Evolutionary conservation across 2,329 filamentous ascomycete genomes (phyloP).

Genomic region (Fusarium scirpi): DNA sequence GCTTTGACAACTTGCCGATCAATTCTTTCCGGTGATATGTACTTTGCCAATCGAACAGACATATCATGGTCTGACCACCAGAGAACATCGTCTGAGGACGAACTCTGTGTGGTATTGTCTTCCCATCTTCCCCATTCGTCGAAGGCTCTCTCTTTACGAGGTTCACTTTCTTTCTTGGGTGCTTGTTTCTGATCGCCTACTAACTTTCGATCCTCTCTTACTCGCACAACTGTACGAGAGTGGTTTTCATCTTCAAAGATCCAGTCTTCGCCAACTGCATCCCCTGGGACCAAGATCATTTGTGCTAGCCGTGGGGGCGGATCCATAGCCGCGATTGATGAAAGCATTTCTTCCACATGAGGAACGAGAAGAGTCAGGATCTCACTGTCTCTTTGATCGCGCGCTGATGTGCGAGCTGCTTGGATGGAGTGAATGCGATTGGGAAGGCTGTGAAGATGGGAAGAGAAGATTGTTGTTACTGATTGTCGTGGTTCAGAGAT

Average conservation of each 20-base stretch:
- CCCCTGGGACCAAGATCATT: slow-evolving; percentile 59
- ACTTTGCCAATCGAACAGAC: slow-evolving; percentile 59
- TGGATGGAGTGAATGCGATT: slow-evolving; percentile 53
- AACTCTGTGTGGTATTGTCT: slow-evolving; percentile 33
- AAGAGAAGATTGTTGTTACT: slow-evolving; percentile 49
- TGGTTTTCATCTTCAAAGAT: slow-evolving; percentile 51
- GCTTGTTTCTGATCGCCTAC: slow-evolving; percentile 21
- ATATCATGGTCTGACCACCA: slow-evolving; percentile 64
- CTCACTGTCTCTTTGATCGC: slow-evolving; percentile 54
- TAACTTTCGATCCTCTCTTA: slow-evolving; percentile 39
- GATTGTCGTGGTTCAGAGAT: slow-evolving; percentile 9
- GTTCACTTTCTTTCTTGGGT: not conserved
- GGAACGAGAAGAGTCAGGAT: slow-evolving; percentile 56
- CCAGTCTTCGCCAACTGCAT: slow-evolving; percentile 55
- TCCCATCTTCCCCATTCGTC: slow-evolving; percentile 62
- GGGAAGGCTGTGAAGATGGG: slow-evolving; percentile 55
- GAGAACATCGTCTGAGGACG: slow-evolving; percentile 36
- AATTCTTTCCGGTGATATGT: slow-evolving; percentile 55
- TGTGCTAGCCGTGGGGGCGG: slow-evolving; percentile 53
- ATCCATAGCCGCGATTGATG: slow-evolving; percentile 52
- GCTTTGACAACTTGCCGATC: slow-evolving; percentile 49
- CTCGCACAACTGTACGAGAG: slow-evolving; percentile 49
- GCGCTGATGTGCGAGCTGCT: slow-evolving; percentile 50
- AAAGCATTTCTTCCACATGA: slow-evolving; percentile 57
- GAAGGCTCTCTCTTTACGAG: slow-evolving; percentile 49